These are phyloP conservation scores for Jacaranda copaia DNA, from an alignment of 257 asterid genomes.

Conservation along the genomic window DNA sequence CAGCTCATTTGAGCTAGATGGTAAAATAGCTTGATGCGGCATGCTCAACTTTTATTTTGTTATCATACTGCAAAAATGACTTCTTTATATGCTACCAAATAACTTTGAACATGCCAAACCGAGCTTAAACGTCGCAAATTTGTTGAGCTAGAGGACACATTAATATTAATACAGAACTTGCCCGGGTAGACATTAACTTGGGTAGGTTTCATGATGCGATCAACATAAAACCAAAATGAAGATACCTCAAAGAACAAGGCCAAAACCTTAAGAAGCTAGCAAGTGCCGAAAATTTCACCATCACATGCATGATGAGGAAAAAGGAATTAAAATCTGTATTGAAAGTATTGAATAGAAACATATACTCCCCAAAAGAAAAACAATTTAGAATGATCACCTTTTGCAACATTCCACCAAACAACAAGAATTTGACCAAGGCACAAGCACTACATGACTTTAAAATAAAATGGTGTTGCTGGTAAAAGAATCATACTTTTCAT, in stretches of 20 bases:
- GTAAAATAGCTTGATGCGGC: no score
- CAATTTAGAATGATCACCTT: neutral
- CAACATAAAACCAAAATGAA: neutral
- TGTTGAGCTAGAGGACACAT: slow-evolving; percentile 17
- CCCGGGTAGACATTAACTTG: neutral
- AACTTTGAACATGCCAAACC: neutral
- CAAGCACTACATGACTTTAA: slow-evolving; percentile 17
- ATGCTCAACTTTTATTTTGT: no score
- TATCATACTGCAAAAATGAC: neutral
- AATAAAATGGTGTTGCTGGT: slow-evolving; percentile 2
- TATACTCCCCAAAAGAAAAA: neutral
- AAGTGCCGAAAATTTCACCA: slow-evolving; percentile 1
- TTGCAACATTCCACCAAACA: neutral
- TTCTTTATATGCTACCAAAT: neutral
- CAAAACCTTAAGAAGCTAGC: neutral
- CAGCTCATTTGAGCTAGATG: neutral
- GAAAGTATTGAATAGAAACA: neutral
- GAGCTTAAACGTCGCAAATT: neutral
- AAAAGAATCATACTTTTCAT: slow-evolving; percentile 73
- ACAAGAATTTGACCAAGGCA: slow-evolving; percentile 1
- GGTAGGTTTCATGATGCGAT: neutral
- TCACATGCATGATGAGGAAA: neutral
- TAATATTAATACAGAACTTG: slow-evolving; percentile 6
- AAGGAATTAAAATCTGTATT: neutral
- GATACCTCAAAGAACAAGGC: neutral